phyloP scores from a whole-genome alignment of 2,329 filamentous ascomycete genomes.

The Colletotrichum endophyticum region DNA sequence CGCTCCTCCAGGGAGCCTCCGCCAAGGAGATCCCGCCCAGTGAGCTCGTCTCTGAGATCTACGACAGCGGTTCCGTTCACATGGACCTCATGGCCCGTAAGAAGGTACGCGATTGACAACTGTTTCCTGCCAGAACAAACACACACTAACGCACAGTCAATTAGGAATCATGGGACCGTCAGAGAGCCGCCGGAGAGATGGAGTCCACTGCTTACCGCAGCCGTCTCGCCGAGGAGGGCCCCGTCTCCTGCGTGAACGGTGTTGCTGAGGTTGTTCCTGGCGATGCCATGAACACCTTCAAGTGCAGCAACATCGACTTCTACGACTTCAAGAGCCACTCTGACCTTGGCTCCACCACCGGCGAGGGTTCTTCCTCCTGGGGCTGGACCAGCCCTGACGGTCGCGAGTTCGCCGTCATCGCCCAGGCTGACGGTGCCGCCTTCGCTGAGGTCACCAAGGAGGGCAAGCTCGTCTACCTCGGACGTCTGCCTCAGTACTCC shows the following conservation, averaged over 20 bases:
- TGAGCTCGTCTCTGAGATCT: conserved; percentile 21
- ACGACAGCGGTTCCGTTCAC: conserved; percentile 23
- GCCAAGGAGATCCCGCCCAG: conserved; percentile 25
- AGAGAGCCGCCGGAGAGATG: conserved; percentile 18
- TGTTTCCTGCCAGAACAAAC: too few species aligned
- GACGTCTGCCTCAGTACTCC: conserved; percentile 38
- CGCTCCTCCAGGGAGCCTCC: conserved; percentile 12
- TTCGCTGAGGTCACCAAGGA: conserved; percentile 47
- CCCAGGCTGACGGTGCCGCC: conserved; percentile 42
- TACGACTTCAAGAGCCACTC: conserved; percentile 59
- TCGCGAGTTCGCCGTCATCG: conserved; percentile 25
- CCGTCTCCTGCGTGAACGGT: conserved; percentile 21
- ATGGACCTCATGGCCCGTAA: conserved; percentile 24
- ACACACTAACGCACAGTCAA: too few species aligned
- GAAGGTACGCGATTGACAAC: conserved; percentile 12
- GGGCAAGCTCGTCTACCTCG: conserved; percentile 47
- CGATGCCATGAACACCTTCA: conserved; percentile 22
- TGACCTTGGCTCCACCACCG: conserved; percentile 47
- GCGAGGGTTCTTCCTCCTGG: conserved; percentile 36
- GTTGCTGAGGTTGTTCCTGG: conserved; percentile 19
- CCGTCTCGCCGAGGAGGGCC: conserved; percentile 11
- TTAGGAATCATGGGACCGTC: conserved; percentile 18
- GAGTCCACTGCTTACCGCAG: conserved; percentile 15
- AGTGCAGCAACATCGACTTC: conserved; percentile 31
- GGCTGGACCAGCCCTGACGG: conserved; percentile 48